Base-by-base conservation (phyloP, 1,139 yeast species). In the Suhomyces anneliseae region DNA sequence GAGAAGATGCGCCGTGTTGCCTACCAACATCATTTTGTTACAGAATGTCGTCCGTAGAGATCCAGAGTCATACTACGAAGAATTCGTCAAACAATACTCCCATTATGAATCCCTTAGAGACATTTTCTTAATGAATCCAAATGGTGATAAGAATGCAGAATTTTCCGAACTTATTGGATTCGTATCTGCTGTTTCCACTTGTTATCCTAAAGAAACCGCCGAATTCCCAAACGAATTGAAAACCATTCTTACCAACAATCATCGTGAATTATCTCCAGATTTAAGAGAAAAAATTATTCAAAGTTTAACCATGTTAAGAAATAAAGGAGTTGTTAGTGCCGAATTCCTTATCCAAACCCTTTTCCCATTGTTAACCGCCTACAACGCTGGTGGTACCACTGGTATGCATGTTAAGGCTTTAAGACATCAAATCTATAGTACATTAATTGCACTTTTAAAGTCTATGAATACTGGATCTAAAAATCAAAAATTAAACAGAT, bases 1-100 rank as follows among this genome's bases (percentile, higher is more conserved):
- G 65, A 85, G 90, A 72, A 87, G 97, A 78, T 95, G 96, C 37
- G 96, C 97, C 43, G 77, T 90, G 46, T 74, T 92, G 62, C 98
- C 97, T 15, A 88, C 92, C 27, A 93, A 93, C 68, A 88, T 93
- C 61, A 92, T 95, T 42, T 72, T 92, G 52, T 72, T 93, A 53
- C 99, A 95, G 70, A 93, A 95, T 64, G 79, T 93, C 50, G 96
- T 93, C 10, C 85, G 92, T 61, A 78, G 97, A 58, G 99, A 93
- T 63, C 98, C 99, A 3, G 87, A 82, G 52, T 90, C 98, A 0
- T 95, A 93, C 66, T 82, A 83, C 54, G 99, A 95, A 66, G 99
- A 93, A 67, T 93, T 93, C 66, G 65, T 85, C 42, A 95, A 90
- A 59, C 99, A 95, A 64, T 90, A 85, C 65, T 81, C 93, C 46